Evolutionary conservation across 768 basidiomycete species (phyloP), one percentile per base, ranked within the genome.

Genomic region (Naganishia randhawae): DNA sequence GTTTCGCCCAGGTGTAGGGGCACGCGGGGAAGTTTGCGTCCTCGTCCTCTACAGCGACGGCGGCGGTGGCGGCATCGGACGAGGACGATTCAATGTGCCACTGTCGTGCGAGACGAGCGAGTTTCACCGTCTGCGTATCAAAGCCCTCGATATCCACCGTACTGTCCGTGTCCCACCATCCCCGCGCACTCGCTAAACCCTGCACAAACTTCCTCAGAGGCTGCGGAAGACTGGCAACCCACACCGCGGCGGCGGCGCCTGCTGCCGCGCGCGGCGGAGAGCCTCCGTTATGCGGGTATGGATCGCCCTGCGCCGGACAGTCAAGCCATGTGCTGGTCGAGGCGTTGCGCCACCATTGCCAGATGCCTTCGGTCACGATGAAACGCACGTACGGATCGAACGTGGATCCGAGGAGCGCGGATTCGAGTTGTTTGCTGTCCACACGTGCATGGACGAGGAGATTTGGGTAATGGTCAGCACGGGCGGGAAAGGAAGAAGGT

Each of bases 311-410:
- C 0, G 72, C 45, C 9, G 89, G 87, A 78, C 93, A 96, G 9
- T 71, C 61, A 37, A 91, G 80, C 93, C 93, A 94, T 7, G 75
- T 67, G 1, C 82, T 76, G 17, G 87, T 41, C 37, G 50, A 71
- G 32, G 89, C 85, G 54, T 84, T 79, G 16, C 82, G 76, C 88
- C 89, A 93, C 75, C 85, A 84, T 50, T 84, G 81, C 33, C 89
- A 82, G 31, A 93, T 78, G 54, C 93, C 93, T 78, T 97, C 91
- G 85, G 85, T 86, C 74, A 94, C 84, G 69, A 97, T 85, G 61
- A 88, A 90, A 22, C 95, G 88, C 68, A 98, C 84, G 79, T 88
- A 91, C 0, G 90, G 84, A 80, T 92, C 90, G 78, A 93, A 95
- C 74, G 92, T 92, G 5, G 89, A 85, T 3, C 87, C 90, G 22